Percentiles rank a stretch among this genome's conserved stretches.
Conservation (phyloP, 2,329 filamentous ascomycete genomes). For the Exophiala spinifera region DNA sequence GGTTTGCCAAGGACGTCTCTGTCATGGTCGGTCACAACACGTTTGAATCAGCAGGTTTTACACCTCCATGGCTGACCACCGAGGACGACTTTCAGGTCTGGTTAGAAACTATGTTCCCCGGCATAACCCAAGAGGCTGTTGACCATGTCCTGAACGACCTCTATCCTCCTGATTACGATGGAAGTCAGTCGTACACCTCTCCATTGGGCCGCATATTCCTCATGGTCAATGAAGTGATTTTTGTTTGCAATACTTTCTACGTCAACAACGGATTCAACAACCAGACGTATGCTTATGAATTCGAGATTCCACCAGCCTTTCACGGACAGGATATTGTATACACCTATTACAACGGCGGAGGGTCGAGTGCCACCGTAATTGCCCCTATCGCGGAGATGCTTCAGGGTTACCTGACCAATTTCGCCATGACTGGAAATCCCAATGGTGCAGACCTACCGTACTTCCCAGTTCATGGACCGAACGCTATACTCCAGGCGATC, state of each 20-base stretch:
- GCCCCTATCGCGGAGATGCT: slow-evolving; percentile 35
- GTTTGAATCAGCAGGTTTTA: slow-evolving; percentile 44
- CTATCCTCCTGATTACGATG: slow-evolving; percentile 52
- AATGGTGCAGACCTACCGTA: slow-evolving; percentile 37
- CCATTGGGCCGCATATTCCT: slow-evolving; percentile 43
- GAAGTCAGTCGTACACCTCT: slow-evolving; percentile 46
- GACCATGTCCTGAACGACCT: slow-evolving; percentile 47
- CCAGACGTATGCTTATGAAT: slow-evolving; percentile 53
- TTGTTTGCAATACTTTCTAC: slow-evolving; percentile 55
- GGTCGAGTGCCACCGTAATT: slow-evolving; percentile 37
- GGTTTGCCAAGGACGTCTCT: slow-evolving; percentile 44
- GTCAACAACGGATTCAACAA: slow-evolving; percentile 50
- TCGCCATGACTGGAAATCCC: slow-evolving; percentile 36
- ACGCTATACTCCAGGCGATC: slow-evolving; percentile 45
- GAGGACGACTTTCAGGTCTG: slow-evolving; percentile 26
- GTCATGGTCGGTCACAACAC: slow-evolving; percentile 48
- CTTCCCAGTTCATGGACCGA: slow-evolving; percentile 48
- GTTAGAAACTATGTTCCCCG: slow-evolving; percentile 30
- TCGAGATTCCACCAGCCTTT: slow-evolving; percentile 51
- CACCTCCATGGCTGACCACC: slow-evolving; percentile 34
- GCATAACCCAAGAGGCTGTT: slow-evolving; percentile 31
- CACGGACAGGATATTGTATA: slow-evolving; percentile 54
- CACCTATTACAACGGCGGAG: slow-evolving; percentile 48
- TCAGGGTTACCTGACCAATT: slow-evolving; percentile 40
- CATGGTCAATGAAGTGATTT: slow-evolving; percentile 44